Base-by-base conservation (phyloP, 129 eudicot species). In the Lonicera japonica region DNA sequence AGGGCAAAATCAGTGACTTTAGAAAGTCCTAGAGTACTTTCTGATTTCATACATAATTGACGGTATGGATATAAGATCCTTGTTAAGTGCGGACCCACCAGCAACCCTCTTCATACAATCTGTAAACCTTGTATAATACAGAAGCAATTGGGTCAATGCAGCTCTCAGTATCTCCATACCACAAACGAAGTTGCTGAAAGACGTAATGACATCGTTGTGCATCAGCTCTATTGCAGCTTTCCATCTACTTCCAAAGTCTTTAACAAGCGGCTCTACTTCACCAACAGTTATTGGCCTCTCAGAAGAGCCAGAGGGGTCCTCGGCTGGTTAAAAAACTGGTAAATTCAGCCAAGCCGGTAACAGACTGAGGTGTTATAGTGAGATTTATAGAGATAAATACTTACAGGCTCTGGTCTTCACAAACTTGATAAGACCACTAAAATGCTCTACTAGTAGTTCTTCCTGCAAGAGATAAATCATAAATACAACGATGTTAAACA, bases 131-230 rank as follows among this genome's bases (percentile, higher is more conserved):
- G 99, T 92, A 47, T 92, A 92, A 56, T 92, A 92, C 29, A 92
- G 96, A 17, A 92, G 79, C 56, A 92, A 82, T 45, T 88, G 99
- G 24, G 99, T 88, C 71, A 92, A 72, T 23, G 99, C 88, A 29
- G 99, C 90, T 77, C 96, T 80, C 64, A 92, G 72, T 63, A 92
- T 92, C 64, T 92, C 99, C 99, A 92, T 87, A 39, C 99, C 99
- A 64, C 99, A 92, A 5, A 92, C 78, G 39, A 92, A 92, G 77
- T 92, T 92, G 77, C 99, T 92, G 63, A 88, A 92, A 18, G 96
- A 87, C 45, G 91, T 92, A 19, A 92, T 92, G 8, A 92, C 99
- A 15, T 88, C 96, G 57, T 83, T 80, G 80, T 92, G 99, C 99
- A 92, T 92, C 54, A 88, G 72, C 81, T 92, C 99, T 46, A 88